Conservation (phyloP, 805 yeast species). For the Yarrowia sp. region DNA sequence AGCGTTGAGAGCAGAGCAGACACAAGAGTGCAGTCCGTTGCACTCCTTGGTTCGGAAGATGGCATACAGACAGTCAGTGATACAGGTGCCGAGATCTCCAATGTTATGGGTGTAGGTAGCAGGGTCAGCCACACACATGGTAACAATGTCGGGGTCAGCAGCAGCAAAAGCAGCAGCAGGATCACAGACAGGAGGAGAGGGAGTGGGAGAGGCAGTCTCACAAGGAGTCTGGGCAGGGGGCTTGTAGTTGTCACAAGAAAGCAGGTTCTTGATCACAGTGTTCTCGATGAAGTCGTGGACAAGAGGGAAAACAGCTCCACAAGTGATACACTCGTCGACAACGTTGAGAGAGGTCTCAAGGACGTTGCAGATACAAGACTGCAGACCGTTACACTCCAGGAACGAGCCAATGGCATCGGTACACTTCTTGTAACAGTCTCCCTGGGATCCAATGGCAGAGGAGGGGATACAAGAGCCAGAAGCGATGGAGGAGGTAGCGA, state of each 20-base stretch:
- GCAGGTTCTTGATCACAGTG: slow-evolving; percentile 16
- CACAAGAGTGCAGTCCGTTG: slow-evolving; percentile 18
- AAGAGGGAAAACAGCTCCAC: slow-evolving; percentile 34
- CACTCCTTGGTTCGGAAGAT: slow-evolving; percentile 16
- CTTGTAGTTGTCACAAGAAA: slow-evolving; percentile 21
- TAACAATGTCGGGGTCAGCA: slow-evolving; percentile 40
- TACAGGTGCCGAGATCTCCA: slow-evolving; percentile 27
- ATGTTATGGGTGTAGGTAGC: slow-evolving; percentile 33
- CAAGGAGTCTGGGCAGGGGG: slow-evolving; percentile 24
- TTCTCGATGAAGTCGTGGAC: slow-evolving; percentile 19
- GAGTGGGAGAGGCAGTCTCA: background rate
- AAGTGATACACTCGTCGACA: slow-evolving; percentile 33
- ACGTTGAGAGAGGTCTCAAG: slow-evolving; percentile 22
- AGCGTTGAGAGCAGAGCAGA: slow-evolving; percentile 27
- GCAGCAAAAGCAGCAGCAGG: slow-evolving; percentile 46
- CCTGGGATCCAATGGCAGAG: slow-evolving; percentile 11
- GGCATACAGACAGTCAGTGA: slow-evolving; percentile 15
- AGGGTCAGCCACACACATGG: slow-evolving; percentile 36
- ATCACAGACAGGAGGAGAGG: slow-evolving; percentile 36
- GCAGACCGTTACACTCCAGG: slow-evolving; percentile 6
- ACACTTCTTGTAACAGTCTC: slow-evolving; percentile 33
- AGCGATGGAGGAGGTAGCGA: background rate
- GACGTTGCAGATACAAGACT: slow-evolving; percentile 20
- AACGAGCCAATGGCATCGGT: slow-evolving; percentile 17
- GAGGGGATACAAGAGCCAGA: slow-evolving; percentile 24